Base-by-base conservation (phyloP, 2,329 filamentous ascomycete species). In the Mycosphaerella sp. region DNA sequence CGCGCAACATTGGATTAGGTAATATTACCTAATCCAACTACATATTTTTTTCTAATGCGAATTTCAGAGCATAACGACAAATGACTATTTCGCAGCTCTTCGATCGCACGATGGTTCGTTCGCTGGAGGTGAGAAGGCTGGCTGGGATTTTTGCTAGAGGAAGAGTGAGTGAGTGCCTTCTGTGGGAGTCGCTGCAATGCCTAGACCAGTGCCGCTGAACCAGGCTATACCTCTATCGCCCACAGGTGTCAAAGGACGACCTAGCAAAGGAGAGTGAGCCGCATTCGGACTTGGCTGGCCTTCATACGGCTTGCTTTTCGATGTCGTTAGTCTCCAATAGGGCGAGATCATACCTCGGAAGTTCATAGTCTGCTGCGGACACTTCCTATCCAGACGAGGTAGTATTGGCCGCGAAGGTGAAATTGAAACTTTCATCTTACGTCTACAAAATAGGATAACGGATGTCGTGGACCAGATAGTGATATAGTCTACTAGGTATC, bases 391-490 rank as follows among this genome's bases (percentile, higher is more conserved):
- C 36, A 54, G 4, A 59, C 5, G 40, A 35, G 3, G 16, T 40
- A 1, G 10, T 13, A 12, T 35, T 28, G 10, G 37, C 46, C 1
- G 40, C 52, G 8, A 66, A 44, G 2, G 44, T 69, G 52, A 74
- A 64, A 0, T 65, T 71, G 17, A 73, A 54, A 0, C 61, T 62
- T 2, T 69, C 66, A 30, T 71, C 66, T 6, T 57, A 56, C 1
- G 43, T 40, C 4, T 62, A 49, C 0, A 72, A 60, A 9, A 63
- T 46, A 16, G 59, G 17, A 53, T 72, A 71, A 6, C 66, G 60
- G 0, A 62, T 66, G 12, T 69, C 64, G 53, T 71, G 69, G n/a
- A 73, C 61, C 6, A 69, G 57, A 47, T 73, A 74, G 4, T n/a
- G n/a, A n/a, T n/a, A n/a, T 70, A 59, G 6, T 68, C 63, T 6